These are phyloP conservation scores for Skeletonema tropicum DNA, from an alignment of 108 stramenopile genomes.

Conservation along the genomic window DNA sequence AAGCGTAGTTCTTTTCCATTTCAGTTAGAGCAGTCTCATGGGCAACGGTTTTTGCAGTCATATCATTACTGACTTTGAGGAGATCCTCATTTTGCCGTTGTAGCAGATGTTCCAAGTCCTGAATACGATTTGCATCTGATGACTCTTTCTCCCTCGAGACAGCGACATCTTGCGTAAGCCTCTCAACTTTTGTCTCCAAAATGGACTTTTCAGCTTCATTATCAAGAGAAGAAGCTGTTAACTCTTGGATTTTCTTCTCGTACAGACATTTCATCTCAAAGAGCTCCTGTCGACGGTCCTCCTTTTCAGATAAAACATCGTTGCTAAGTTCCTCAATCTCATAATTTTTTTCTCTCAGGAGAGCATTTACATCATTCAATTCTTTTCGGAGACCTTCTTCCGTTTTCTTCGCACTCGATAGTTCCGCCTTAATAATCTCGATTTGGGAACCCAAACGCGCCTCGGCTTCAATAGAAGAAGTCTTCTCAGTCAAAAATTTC, in stretches of 20 bases:
- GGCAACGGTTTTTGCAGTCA: not conserved
- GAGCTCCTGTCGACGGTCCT: not conserved
- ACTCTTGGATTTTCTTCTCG: not conserved
- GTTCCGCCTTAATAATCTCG: not conserved
- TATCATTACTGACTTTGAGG: not conserved
- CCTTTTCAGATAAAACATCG: not conserved
- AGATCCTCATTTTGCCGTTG: slow-evolving; percentile 6
- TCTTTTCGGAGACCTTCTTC: slow-evolving; percentile 6
- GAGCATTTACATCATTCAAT: not conserved
- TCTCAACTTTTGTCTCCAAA: not conserved
- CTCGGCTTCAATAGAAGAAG: slow-evolving; percentile 1
- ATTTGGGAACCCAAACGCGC: slow-evolving; percentile 8
- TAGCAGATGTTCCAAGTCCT: slow-evolving; percentile 13
- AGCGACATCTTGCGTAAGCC: not conserved
- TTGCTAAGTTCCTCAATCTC: not conserved
- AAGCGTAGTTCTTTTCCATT: not conserved
- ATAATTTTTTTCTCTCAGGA: not conserved
- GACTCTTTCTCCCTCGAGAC: not conserved
- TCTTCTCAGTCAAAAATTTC: not conserved
- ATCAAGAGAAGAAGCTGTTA: not conserved
- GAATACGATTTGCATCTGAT: not conserved
- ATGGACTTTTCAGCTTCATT: slow-evolving; percentile 4
- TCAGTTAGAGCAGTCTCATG: slow-evolving; percentile 17
- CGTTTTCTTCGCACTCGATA: not conserved
- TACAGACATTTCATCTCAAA: not conserved